phyloP scores from a whole-genome alignment of 108 stramenopile genomes.

The Seminavis robusta region DNA sequence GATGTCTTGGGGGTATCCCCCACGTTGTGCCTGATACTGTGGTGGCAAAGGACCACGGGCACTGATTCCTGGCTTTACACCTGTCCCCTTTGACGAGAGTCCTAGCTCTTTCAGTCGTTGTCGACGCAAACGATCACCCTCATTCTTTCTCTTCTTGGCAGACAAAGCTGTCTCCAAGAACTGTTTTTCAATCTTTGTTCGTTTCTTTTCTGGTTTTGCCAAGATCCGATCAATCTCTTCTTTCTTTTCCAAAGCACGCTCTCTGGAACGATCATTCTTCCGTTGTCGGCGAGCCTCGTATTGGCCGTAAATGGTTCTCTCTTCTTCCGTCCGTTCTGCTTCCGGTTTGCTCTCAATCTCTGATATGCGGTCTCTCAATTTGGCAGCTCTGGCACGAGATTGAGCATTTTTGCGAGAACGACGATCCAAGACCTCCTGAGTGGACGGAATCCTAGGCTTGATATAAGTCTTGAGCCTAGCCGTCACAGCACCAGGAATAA shows the following conservation, averaged over 20 bases:
- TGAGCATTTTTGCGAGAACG: slow-evolving; percentile 73
- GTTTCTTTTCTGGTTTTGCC: slow-evolving; percentile 57
- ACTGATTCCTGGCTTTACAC: slow-evolving; percentile 25
- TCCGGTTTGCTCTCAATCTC: slow-evolving; percentile 44
- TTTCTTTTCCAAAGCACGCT: slow-evolving; percentile 77
- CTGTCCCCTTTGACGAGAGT: slow-evolving; percentile 40
- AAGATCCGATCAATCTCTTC: slow-evolving; percentile 63
- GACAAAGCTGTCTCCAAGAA: slow-evolving; percentile 44
- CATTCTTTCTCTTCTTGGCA: slow-evolving; percentile 79
- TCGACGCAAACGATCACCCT: slow-evolving; percentile 74
- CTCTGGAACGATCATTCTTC: slow-evolving; percentile 70
- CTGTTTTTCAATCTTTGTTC: slow-evolving; percentile 65
- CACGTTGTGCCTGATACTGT: slow-evolving; percentile 13
- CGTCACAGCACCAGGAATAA: slow-evolving; percentile 22
- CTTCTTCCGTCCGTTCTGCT: slow-evolving; percentile 53
- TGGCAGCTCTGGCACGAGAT: slow-evolving; percentile 61
- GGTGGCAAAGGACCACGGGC: slow-evolving; percentile 27
- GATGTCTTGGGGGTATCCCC: slow-evolving; percentile 29
- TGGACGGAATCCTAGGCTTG: slow-evolving; percentile 43
- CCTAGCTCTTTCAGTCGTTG: slow-evolving; percentile 67
- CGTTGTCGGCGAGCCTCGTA: slow-evolving; percentile 59
- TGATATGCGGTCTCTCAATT: slow-evolving; percentile 43
- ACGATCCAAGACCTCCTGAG: slow-evolving; percentile 53
- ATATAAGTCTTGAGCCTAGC: slow-evolving; percentile 56
- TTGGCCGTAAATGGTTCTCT: slow-evolving; percentile 39